Evolutionary conservation across 2,329 filamentous ascomycete genomes (phyloP).

Genomic region (Metarhizium humberi): DNA sequence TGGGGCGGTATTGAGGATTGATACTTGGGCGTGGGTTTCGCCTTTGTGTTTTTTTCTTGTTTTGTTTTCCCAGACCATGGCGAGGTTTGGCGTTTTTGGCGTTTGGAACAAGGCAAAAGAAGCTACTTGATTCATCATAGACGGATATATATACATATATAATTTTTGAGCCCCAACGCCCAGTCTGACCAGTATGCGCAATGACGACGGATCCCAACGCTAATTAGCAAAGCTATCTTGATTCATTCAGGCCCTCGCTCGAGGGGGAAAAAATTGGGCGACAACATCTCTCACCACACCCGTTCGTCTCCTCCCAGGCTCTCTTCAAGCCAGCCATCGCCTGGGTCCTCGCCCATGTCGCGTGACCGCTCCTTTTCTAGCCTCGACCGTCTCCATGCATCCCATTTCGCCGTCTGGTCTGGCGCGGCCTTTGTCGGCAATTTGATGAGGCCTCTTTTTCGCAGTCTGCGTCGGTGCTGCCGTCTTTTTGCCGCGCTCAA

Average conservation of each 20-base stretch:
- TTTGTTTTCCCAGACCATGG: not conserved
- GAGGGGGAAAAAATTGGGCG: not conserved
- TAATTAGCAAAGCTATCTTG: not conserved
- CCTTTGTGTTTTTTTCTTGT: not conserved
- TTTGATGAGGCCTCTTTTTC: slow-evolving; percentile 33
- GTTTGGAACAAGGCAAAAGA: not conserved
- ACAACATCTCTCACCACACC: slow-evolving; percentile 11
- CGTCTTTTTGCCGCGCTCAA: slow-evolving; percentile 38
- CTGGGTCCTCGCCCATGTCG: slow-evolving; percentile 29
- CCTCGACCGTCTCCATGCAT: slow-evolving; percentile 33
- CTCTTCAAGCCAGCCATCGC: slow-evolving; percentile 19
- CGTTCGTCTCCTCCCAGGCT: slow-evolving; percentile 19
- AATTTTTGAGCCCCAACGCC: not conserved
- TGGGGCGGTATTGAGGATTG: slow-evolving; percentile 65
- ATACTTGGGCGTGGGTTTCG: slow-evolving; percentile 23
- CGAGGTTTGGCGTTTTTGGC: not conserved
- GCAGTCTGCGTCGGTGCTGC: slow-evolving; percentile 39
- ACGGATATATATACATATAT: not conserved
- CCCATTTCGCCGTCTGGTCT: slow-evolving; percentile 33
- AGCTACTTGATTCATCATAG: not conserved
- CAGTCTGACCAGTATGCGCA: not conserved
- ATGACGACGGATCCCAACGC: not conserved
- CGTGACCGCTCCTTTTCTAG: slow-evolving; percentile 30
- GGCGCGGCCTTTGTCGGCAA: slow-evolving; percentile 24
- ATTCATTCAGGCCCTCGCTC: not conserved